Evolutionary conservation across 2,329 filamentous ascomycete genomes (phyloP), one percentile per base, ranked within the genome.

Genomic region (Phialemonium atrogriseum): DNA sequence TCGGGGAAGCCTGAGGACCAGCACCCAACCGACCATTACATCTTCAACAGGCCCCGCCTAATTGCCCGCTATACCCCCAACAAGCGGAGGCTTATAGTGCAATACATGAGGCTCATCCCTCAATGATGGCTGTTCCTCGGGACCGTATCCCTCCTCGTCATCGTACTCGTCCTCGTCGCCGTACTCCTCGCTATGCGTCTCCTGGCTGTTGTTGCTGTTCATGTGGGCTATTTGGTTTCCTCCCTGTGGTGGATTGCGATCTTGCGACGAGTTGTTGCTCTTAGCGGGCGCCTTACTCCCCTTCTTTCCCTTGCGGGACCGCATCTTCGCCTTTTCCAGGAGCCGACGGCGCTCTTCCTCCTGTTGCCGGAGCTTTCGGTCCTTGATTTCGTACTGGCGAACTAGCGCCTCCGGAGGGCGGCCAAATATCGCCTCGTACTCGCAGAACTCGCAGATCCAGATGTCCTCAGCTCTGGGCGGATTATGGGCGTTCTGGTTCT

Each of bases 361-460:
- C 41, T 88, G 77, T 48, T 85, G 84, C 29, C 86, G 80, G 52
- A 85, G 79, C 38, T 83, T 81, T 21, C 86, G 79, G 51, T 95
- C 91, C 55, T 94, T 95, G 52, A 89, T 84, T 59, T 98, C 91
- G 51, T 96, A 98, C 40, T 87, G 78, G 24, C 84, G 76, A 41
- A 96, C 93, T 33, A 98, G 62, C 30, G 86, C 86, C 46, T 76
- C 72, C 0, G 91, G 91, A 3, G 84, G 84, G 32, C 71, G 71
- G n/a, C 89, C 89, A 53, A 94, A 96, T 30, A 98, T 95, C 32
- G 77, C 77, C 58, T 96, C 89, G 52, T 95, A 98, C 56, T 98
- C 91, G 64, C 91, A 98, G 54, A 96, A 96, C 50, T 95, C 85
- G 59, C 91, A 98, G 27, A 96, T 87, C 84, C 88, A 96, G 30